Percentiles rank a stretch among this genome's conserved stretches.
phyloP scores from a whole-genome alignment of 2,329 filamentous ascomycete species.

The Clarireedia paspali region DNA sequence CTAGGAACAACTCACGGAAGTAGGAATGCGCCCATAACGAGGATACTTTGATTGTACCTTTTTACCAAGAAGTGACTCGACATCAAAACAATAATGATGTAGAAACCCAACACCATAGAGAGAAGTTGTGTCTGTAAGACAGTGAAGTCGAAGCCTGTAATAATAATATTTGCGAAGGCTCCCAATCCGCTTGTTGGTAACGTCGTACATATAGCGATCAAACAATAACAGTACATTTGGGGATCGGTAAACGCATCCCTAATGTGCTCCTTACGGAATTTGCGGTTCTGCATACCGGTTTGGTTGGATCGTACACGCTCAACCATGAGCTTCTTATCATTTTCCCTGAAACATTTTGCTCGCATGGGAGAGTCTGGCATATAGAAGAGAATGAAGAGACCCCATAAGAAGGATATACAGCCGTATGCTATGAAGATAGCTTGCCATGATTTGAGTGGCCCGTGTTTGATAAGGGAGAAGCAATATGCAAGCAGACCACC shows the following conservation, averaged over 20 bases:
- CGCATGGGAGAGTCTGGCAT: constrained; percentile 45
- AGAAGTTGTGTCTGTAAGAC: constrained; percentile 63
- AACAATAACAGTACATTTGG: constrained; percentile 56
- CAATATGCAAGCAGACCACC: constrained; percentile 57
- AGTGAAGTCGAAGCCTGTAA: constrained; percentile 59
- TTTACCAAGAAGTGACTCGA: constrained; percentile 60
- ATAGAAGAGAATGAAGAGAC: constrained; percentile 35
- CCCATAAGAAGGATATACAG: constrained; percentile 34
- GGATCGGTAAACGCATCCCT: constrained; percentile 51
- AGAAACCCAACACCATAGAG: constrained; percentile 66
- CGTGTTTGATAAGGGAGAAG: constrained; percentile 42
- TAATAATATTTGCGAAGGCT: constrained; percentile 68
- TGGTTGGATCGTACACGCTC: constrained; percentile 49
- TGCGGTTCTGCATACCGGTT: constrained; percentile 46
- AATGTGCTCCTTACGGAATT: constrained; percentile 43
- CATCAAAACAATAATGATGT: constrained; percentile 65
- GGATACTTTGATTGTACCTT: constrained; percentile 59
- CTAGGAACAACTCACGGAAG: constrained; percentile 45
- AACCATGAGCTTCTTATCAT: constrained; percentile 39
- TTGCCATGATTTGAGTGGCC: constrained; percentile 53
- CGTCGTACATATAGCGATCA: constrained; percentile 64
- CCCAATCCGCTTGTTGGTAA: constrained; percentile 67
- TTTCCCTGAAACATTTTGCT: constrained; percentile 34
- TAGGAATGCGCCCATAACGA: constrained; percentile 58
- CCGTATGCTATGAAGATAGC: constrained; percentile 45